Percentiles rank a stretch among this genome's conserved stretches.
Conservation (phyloP, 345 rosid genomes). For the Populus tremula region DNA sequence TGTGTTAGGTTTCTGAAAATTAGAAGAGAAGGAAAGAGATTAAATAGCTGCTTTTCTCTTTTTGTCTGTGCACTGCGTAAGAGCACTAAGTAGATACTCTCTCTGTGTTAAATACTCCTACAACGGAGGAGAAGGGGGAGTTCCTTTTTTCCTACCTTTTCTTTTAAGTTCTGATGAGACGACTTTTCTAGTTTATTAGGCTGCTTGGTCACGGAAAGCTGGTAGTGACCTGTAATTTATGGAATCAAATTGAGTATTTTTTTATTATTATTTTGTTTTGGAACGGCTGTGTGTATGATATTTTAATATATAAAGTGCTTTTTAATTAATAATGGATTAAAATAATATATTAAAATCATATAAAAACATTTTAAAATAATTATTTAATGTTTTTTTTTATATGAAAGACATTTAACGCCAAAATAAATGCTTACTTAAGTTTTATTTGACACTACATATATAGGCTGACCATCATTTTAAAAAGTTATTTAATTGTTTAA, state of each 20-base stretch:
- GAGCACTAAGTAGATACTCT: background rate
- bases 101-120: background rate
- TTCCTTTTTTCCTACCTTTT: no score
- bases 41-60: background rate
- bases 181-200: background rate
- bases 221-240: constrained; percentile 27
- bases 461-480: no score
- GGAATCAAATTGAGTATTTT: background rate
- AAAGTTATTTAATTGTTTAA: no score
- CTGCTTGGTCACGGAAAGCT: constrained; percentile 13
- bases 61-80: background rate
- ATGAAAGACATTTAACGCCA: no score
- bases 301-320: no score
- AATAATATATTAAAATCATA: no score
- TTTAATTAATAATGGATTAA: no score
- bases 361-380: no score
- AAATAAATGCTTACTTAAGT: no score
- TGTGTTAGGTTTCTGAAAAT: background rate
- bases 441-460: no score
- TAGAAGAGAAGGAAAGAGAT: background rate
- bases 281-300: background rate
- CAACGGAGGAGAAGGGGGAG: background rate
- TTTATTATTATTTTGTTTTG: background rate
- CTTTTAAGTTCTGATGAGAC: background rate
- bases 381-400: no score